Evolutionary conservation across 805 yeast genomes (phyloP), one percentile per base, ranked within the genome.

Genomic region (Millerozyma acaciae): DNA sequence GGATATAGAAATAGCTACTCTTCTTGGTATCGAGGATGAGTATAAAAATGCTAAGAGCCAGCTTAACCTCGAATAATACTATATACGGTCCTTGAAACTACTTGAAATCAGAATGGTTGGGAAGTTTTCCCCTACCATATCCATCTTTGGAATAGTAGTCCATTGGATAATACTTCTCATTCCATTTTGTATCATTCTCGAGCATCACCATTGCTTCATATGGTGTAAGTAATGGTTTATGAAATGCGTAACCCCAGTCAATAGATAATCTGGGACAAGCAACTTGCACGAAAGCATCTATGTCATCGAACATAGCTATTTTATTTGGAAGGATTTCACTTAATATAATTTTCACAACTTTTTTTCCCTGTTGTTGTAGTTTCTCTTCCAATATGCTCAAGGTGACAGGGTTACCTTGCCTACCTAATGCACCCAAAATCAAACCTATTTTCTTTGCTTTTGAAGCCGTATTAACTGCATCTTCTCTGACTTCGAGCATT

Each of bases 231-330:
- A 93, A 62, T 0, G 98, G 98, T 51, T 84, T 84, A 38, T 79
- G 78, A 52, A 93, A 93, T 0, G 98, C 98, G 56, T 93, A 93
- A 0, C 98, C 98, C 98, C 98, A 93, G 57, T 93, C 98, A 26
- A 93, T 90, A 2, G 96, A 86, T 28, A 93, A 64, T 49, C 98
- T 70, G 0, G 98, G 98, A 55, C 98, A 93, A 1, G 98, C 98
- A 3, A 93, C 95, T 59, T 93, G 98, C 9, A 93, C 84, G 70
- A 93, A 93, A 2, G 89, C 95, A 58, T 93, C 98, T 12, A 90
- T 76, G 49, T 86, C 93, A 48, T 86, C 89, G 59, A 93, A 93
- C 80, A 84, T 82, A 8, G 96, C 81, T 22, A 93, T 65, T 48
- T 93, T 93, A 33, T 78, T 84, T 0, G 98, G 98, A 60, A 93